Conservation (phyloP, 805 yeast species). For the Candida fluviatilis region DNA sequence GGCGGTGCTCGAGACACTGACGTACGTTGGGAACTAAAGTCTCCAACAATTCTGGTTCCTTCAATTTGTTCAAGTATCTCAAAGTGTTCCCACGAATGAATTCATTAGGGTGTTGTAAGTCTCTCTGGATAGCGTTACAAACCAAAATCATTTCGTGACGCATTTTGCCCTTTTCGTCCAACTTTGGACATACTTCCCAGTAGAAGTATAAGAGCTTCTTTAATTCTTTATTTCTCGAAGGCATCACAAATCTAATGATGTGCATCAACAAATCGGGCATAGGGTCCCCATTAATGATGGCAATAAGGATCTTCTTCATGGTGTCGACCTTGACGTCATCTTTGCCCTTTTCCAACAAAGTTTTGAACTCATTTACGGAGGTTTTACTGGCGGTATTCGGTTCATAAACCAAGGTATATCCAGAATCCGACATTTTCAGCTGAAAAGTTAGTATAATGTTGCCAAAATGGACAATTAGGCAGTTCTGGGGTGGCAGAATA, state of each 20-base stretch:
- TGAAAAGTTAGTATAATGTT: neutral
- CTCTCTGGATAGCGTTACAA: conserved; percentile 96
- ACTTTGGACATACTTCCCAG: conserved; percentile 97
- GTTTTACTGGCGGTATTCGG: conserved; percentile 62
- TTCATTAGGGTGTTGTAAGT: conserved; percentile 96
- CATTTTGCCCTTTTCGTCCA: conserved; percentile 82
- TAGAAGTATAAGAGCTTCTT: conserved; percentile 90
- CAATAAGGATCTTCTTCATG: conserved; percentile 81
- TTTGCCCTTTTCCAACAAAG: conserved; percentile 78
- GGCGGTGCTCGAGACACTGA: conserved; percentile 90
- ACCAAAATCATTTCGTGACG: conserved; percentile 98
- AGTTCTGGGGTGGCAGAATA: neutral
- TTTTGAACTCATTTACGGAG: conserved; percentile 68
- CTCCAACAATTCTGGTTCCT: conserved; percentile 90
- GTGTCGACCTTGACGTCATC: conserved; percentile 86
- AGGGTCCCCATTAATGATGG: conserved; percentile 89
- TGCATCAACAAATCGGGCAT: conserved; percentile 94
- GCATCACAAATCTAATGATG: conserved; percentile 95
- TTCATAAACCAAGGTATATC: conserved; percentile 80
- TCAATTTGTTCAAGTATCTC: conserved; percentile 84
- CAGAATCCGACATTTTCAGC: conserved; percentile 26
- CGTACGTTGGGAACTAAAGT: conserved; percentile 92
- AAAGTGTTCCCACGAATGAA: conserved; percentile 93
- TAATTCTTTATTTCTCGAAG: conserved; percentile 83
- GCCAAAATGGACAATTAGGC: neutral